Conservation (phyloP, 2,329 filamentous ascomycete species). For the Monosporascus ibericus region DNA sequence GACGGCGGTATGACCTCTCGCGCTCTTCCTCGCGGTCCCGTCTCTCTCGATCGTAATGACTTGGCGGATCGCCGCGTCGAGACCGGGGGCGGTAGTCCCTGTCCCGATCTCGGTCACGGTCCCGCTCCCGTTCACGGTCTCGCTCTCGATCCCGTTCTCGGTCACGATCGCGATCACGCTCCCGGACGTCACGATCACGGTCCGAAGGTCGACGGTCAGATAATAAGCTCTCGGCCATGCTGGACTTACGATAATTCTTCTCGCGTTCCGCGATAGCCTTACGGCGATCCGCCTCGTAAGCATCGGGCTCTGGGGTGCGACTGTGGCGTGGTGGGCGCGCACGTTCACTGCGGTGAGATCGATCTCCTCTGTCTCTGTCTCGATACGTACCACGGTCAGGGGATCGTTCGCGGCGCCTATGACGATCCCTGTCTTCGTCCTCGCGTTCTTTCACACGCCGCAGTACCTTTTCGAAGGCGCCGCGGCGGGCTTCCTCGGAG, state of each 20-base stretch:
- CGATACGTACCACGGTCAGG: conserved; percentile 51
- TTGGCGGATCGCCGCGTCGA: conserved; percentile 54
- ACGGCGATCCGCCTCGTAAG: conserved; percentile 91
- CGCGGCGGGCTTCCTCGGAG: conserved; percentile 74
- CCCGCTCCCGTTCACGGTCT: conserved; percentile 36
- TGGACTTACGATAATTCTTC: conserved; percentile 80
- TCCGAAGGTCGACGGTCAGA: conserved; percentile 45
- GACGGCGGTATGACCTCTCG: conserved; percentile 80
- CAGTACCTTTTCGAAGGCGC: conserved; percentile 87
- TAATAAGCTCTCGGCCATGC: conserved; percentile 58
- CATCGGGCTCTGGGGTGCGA: conserved; percentile 84
- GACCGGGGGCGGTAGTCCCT: conserved; percentile 41
- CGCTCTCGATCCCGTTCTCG: conserved; percentile 36
- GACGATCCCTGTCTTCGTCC: conserved; percentile 69
- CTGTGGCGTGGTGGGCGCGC: conserved; percentile 59
- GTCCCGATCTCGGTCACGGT: conserved; percentile 30
- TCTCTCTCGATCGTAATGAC: conserved; percentile 78
- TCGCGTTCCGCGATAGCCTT: conserved; percentile 92
- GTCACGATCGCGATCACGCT: conserved; percentile 29
- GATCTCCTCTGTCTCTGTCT: conserved; percentile 53
- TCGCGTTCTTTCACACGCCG: conserved; percentile 88
- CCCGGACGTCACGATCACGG: conserved; percentile 33
- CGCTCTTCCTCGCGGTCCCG: conserved; percentile 85
- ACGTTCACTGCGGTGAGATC: conserved; percentile 52
- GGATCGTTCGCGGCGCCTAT: conserved; percentile 51